Conservation (phyloP, 2,329 filamentous ascomycete species). For the Malbranchea cinnamomea region DNA sequence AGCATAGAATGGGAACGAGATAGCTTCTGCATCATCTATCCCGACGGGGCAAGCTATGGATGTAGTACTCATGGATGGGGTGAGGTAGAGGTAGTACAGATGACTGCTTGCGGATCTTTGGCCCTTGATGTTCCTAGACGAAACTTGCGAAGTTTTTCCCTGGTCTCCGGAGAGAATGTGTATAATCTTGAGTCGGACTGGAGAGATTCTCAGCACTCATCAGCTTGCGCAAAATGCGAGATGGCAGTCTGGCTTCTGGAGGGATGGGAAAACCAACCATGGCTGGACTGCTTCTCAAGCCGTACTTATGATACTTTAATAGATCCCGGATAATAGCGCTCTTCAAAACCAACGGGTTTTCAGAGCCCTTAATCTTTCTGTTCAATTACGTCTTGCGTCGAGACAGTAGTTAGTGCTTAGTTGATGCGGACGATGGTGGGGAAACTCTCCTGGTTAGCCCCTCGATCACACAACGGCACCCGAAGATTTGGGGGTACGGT, state of each 20-base stretch:
- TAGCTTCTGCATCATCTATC: no score
- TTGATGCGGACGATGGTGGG: conserved; percentile 1
- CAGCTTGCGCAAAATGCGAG: no score
- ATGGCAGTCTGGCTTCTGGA: neutral
- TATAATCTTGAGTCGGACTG: conserved; percentile 79
- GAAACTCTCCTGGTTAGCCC: conserved; percentile 1
- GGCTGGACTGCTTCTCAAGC: no score
- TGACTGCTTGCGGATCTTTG: conserved; percentile 75
- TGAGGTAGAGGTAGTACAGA: conserved; percentile 56
- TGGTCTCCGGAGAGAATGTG: conserved; percentile 82
- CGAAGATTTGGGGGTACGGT: no score
- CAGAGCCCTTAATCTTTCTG: no score
- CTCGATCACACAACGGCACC: conserved; percentile 2
- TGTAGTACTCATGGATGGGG: no score
- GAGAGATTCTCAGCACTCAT: conserved; percentile 14
- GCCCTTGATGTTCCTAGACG: conserved; percentile 77
- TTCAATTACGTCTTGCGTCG: no score
- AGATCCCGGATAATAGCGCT: no score
- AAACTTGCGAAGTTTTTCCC: conserved; percentile 84
- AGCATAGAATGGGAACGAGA: no score
- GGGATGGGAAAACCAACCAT: neutral
- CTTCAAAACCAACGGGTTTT: no score
- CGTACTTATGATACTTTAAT: no score
- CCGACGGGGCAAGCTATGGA: no score
- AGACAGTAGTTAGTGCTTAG: neutral